phyloP scores from a whole-genome alignment of 768 basidiomycete species.

The Boletus rufocinnamomeus region DNA sequence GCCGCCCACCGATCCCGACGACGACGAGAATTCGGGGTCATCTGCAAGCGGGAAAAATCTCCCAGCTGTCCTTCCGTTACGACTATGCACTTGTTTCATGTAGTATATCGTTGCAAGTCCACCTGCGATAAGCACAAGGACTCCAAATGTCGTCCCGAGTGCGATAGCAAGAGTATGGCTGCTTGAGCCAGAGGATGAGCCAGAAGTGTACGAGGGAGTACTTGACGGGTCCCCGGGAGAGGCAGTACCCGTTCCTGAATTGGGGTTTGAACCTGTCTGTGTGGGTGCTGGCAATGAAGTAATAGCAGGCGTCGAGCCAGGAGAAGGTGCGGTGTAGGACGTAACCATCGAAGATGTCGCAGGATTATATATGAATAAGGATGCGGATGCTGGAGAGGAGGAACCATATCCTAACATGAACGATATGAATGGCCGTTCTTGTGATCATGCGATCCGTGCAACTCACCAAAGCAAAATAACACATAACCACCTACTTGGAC shows the following conservation, averaged over 20 bases:
- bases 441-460: background rate
- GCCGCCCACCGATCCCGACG: slow-evolving; percentile 8
- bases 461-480: slow-evolving; percentile 78
- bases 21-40: slow-evolving; percentile 19
- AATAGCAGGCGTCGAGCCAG: slow-evolving; percentile 30
- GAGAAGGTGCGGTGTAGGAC: slow-evolving; percentile 40
- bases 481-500: slow-evolving; percentile 59
- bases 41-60: slow-evolving; percentile 25
- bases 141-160: slow-evolving; percentile 62
- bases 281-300: slow-evolving; percentile 40
- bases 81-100: slow-evolving; percentile 36
- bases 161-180: slow-evolving; percentile 49
- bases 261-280: slow-evolving; percentile 29
- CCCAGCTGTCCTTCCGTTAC: background rate
- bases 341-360: slow-evolving; percentile 41
- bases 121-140: slow-evolving; percentile 53
- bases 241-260: slow-evolving; percentile 8
- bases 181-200: slow-evolving; percentile 20
- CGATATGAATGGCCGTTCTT: slow-evolving; percentile 19
- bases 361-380: slow-evolving; percentile 55
- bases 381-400: slow-evolving; percentile 46
- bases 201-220: slow-evolving; percentile 20
- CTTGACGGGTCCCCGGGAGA: slow-evolving; percentile 11
- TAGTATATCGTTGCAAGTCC: slow-evolving; percentile 47
- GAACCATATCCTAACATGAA: slow-evolving; percentile 30